Base-by-base conservation (phyloP, 1,284 basidiomycete genomes). In the Austropuccinia psidii region DNA sequence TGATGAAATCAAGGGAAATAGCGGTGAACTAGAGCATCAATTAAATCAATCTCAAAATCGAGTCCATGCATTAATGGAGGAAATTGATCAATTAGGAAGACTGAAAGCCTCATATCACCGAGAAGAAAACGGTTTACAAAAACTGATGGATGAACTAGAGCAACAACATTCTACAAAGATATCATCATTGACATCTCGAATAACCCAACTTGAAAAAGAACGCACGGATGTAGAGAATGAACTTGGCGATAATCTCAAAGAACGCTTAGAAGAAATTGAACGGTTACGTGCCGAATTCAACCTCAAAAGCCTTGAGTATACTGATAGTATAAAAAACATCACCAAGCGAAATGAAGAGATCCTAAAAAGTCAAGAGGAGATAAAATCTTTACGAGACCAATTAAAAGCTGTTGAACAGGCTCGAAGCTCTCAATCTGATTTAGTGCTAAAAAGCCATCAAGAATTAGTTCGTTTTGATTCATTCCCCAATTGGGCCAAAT, bases 181-280 rank as follows among this genome's bases (percentile, higher is more conserved):
- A 9, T 45, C 49, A 29, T 17, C 29, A 15, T 39, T 73, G 2
- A 24, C 52, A 47, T 0, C 29, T 1, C 47, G 70, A 54, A 73
- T 73, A 15, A 35, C 33, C 13, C 60, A 73, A 39, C 21, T 73
- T 27, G 70, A 73, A 45, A 73, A 73, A 41, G 70, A 73, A 29
- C 60, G 70, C 9, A n/a, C 29, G 6, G 70, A 73, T 43, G 47
- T 73, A 5, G 70, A 73, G 27, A 33, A 45, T 11, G 61, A 62
- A 27, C 49, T 73, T 9, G 50, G 60, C 1, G 49, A 73, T n/a
- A 73, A 33, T 29, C 39, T 73, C 17, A 19, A 35, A 35, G 47
- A 62, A 45, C 58, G 70, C 2, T 60, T 73, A 8, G 37, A 41
- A 19, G 58, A 73, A 31, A 65, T 73, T 37, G 70, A 62, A 43